Conservation (phyloP, 1,284 basidiomycete species). For the Tilletia walkeri region DNA sequence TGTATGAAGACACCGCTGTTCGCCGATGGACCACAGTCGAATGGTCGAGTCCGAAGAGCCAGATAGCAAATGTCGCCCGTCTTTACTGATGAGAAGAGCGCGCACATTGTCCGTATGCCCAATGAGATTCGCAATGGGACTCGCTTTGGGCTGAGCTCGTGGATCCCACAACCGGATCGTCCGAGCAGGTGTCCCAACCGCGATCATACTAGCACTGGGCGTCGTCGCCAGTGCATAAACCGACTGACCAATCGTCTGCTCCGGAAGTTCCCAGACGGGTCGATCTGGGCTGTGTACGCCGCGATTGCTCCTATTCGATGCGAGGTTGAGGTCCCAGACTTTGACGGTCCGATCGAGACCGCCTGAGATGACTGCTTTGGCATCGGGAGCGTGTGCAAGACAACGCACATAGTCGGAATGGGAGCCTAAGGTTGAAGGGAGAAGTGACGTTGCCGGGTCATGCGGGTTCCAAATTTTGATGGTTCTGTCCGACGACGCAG, state of each 20-base stretch:
- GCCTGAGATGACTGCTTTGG: constrained; percentile 69
- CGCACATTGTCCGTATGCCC: constrained; percentile 97
- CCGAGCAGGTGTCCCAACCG: constrained; percentile 84
- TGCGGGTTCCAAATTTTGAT: constrained; percentile 93
- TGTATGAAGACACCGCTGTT: constrained; percentile 87
- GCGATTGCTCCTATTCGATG: constrained; percentile 7
- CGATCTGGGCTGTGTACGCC: constrained; percentile 24
- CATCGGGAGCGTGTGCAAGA: constrained; percentile 50
- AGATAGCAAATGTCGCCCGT: constrained; percentile 68
- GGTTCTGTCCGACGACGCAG: constrained; percentile 92
- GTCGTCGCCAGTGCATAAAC: constrained; percentile 59
- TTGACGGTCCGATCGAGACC: constrained; percentile 91
- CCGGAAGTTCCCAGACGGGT: constrained; percentile 44
- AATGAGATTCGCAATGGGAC: constrained; percentile 39
- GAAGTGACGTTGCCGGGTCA: constrained; percentile 63
- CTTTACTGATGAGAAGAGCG: constrained; percentile 80
- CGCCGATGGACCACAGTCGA: constrained; percentile 88
- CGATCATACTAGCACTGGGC: constrained; percentile 75
- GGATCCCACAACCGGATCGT: constrained; percentile 92
- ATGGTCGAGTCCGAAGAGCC: constrained; percentile 64
- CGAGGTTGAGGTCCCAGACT: constrained; percentile 67
- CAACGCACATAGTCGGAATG: constrained; percentile 91
- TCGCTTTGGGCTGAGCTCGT: constrained; percentile 57
- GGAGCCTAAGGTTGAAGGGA: constrained; percentile 70
- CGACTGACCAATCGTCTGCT: constrained; percentile 25